Conservation (phyloP, 2,329 filamentous ascomycete species). For the Samsoniella hepiali region DNA sequence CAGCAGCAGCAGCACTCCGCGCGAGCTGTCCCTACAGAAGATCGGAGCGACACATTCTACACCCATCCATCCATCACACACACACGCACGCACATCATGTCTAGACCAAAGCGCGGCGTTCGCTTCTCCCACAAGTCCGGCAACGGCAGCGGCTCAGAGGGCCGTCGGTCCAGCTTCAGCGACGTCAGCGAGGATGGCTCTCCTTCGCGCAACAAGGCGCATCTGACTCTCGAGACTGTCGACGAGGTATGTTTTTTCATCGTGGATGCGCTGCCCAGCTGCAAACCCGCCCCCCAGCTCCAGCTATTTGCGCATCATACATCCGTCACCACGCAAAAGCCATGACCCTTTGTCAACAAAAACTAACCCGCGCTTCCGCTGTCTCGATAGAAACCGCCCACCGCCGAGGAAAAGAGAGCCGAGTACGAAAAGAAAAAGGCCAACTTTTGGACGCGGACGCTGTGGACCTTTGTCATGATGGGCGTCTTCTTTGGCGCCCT, state of each 20-base stretch:
- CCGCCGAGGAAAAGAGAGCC: conserved; percentile 40
- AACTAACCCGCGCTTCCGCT: not conserved
- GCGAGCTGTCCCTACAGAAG: not conserved
- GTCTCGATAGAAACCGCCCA: conserved; percentile 39
- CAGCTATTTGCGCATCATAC: not conserved
- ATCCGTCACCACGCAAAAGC: too few relatives aligned
- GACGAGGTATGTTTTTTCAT: conserved; percentile 30
- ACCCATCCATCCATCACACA: not conserved
- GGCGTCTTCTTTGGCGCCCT: conserved; percentile 85
- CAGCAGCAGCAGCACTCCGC: not conserved
- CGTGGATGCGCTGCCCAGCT: not conserved
- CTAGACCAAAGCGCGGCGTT: conserved; percentile 47
- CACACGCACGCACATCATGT: conserved; percentile 27
- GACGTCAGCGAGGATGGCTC: conserved; percentile 59
- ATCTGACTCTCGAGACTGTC: conserved; percentile 33
- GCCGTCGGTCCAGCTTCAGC: conserved; percentile 67
- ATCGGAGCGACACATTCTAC: not conserved
- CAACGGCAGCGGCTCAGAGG: conserved; percentile 47
- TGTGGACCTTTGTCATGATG: conserved; percentile 99
- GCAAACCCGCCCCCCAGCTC: not conserved
- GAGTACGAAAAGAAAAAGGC: conserved; percentile 99
- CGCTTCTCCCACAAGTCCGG: conserved; percentile 51
- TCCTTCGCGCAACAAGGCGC: conserved; percentile 28
- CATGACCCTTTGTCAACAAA: conserved; percentile 20
- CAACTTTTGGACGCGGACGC: conserved; percentile 92